These are phyloP conservation scores for Grigorovia humatica DNA, from an alignment of 805 yeast species.

Conservation along the genomic window DNA sequence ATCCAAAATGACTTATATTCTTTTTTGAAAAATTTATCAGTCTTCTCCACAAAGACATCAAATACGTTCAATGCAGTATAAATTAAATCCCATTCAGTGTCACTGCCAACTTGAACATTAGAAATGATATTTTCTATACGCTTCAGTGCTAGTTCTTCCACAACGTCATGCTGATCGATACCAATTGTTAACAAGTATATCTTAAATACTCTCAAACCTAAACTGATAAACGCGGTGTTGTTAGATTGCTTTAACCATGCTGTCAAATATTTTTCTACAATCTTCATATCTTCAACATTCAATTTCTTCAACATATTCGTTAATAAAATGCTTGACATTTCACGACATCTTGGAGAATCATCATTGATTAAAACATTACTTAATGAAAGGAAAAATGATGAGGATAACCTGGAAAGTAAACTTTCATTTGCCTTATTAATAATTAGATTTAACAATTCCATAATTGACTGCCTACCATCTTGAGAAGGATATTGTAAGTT, in stretches of 20 bases:
- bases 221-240: conserved; percentile 46
- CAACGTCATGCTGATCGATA: conserved; percentile 26
- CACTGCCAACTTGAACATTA: conserved; percentile 32
- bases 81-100: conserved; percentile 65
- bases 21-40: conserved; percentile 23
- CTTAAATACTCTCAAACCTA: conserved; percentile 67
- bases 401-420: conserved; percentile 47
- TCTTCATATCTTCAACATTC: conserved; percentile 26
- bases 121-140: conserved; percentile 29
- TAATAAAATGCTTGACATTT: conserved; percentile 62
- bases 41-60: conserved; percentile 32
- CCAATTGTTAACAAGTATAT: conserved; percentile 45
- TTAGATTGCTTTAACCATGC: conserved; percentile 57
- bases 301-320: conserved; percentile 43
- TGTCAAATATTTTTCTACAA: conserved; percentile 29
- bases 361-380: conserved; percentile 73
- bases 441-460: conserved; percentile 73
- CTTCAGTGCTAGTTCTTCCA: conserved; percentile 35
- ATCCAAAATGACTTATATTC: conserved; percentile 39
- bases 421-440: conserved; percentile 55
- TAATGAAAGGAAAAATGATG: conserved; percentile 75
- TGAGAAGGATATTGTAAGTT: conserved; percentile 80
- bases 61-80: conserved; percentile 54
- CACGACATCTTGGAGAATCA: conserved; percentile 68
- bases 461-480: conserved; percentile 77